Evolutionary conservation across 768 basidiomycete genomes (phyloP).

Genomic region (Hericium alpestre): DNA sequence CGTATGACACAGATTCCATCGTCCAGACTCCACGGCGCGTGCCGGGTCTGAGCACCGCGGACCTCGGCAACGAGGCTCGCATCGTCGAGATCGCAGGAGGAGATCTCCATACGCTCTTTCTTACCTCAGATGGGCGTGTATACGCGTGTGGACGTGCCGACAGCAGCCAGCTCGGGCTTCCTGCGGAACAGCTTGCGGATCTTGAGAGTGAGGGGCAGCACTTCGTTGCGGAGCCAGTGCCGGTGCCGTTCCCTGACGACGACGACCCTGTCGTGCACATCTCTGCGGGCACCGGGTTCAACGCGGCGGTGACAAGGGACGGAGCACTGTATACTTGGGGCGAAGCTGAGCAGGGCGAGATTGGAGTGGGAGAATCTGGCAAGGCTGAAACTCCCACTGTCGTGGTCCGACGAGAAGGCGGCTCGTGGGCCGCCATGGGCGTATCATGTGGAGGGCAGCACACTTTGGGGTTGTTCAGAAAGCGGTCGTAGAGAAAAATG

Average conservation of each 20-base stretch:
- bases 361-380: slow-evolving; percentile 44
- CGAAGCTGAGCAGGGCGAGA: slow-evolving; percentile 66
- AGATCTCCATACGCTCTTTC: slow-evolving; percentile 84
- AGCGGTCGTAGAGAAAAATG: slow-evolving; percentile 48
- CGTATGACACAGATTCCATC: slow-evolving; percentile 36
- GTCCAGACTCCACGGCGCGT: slow-evolving; percentile 58
- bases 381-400: slow-evolving; percentile 54
- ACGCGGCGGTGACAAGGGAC: slow-evolving; percentile 53
- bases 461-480: slow-evolving; percentile 34
- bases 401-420: slow-evolving; percentile 65
- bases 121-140: slow-evolving; percentile 73
- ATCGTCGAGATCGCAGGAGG: slow-evolving; percentile 74
- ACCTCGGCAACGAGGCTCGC: slow-evolving; percentile 42
- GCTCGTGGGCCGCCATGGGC: slow-evolving; percentile 52
- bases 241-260: slow-evolving; percentile 50
- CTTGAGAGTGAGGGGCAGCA: slow-evolving; percentile 32
- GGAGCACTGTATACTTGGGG: slow-evolving; percentile 74
- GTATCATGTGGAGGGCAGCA: slow-evolving; percentile 76
- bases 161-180: slow-evolving; percentile 71
- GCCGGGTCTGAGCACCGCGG: slow-evolving; percentile 47
- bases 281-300: slow-evolving; percentile 62
- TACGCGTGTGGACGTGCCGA: slow-evolving; percentile 82
- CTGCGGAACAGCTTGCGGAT: slow-evolving; percentile 59
- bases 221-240: slow-evolving; percentile 55
- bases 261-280: slow-evolving; percentile 57